phyloP scores from a whole-genome alignment of 495 filamentous ascomycete species.

The Penicillium flavigenum region DNA sequence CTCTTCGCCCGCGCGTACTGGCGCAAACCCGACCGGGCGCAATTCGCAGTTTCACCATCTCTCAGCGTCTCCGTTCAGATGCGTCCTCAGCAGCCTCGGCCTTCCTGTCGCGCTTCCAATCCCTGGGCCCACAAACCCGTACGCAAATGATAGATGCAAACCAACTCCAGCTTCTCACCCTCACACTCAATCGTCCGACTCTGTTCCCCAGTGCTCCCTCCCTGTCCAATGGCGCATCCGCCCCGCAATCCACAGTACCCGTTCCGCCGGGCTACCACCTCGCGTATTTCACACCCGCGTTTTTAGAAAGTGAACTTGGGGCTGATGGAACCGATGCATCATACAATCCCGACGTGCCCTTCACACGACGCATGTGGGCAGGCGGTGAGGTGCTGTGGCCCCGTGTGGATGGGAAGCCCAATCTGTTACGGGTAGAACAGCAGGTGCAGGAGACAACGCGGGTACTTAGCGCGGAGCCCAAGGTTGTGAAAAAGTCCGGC shows the following conservation, averaged over 20 bases:
- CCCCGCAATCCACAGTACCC: constrained; percentile 34
- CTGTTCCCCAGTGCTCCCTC: constrained; percentile 34
- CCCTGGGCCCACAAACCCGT: constrained; percentile 42
- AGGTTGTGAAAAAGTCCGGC: constrained; percentile 52
- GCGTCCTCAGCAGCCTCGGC: constrained; percentile 39
- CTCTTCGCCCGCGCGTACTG: not conserved
- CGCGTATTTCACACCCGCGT: constrained; percentile 66
- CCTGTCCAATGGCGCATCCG: constrained; percentile 31
- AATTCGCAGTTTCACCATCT: constrained; percentile 6
- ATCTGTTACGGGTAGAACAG: constrained; percentile 52
- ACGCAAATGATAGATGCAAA: constrained; percentile 56
- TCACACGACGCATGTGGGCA: constrained; percentile 75
- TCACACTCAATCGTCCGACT: constrained; percentile 52
- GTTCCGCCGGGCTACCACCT: constrained; percentile 70
- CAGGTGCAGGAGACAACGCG: constrained; percentile 56
- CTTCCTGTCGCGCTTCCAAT: constrained; percentile 46
- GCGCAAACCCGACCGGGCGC: constrained; percentile 2
- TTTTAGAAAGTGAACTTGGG: constrained; percentile 53
- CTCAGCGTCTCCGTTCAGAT: constrained; percentile 9
- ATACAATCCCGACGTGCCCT: constrained; percentile 65
- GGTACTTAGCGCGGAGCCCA: constrained; percentile 51
- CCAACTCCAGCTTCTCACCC: constrained; percentile 54
- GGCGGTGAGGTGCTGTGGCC: constrained; percentile 63
- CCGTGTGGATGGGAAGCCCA: constrained; percentile 33
- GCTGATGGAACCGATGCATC: constrained; percentile 70